Base-by-base conservation (phyloP, 768 basidiomycete species). In the Gloeostereum incarnatum region DNA sequence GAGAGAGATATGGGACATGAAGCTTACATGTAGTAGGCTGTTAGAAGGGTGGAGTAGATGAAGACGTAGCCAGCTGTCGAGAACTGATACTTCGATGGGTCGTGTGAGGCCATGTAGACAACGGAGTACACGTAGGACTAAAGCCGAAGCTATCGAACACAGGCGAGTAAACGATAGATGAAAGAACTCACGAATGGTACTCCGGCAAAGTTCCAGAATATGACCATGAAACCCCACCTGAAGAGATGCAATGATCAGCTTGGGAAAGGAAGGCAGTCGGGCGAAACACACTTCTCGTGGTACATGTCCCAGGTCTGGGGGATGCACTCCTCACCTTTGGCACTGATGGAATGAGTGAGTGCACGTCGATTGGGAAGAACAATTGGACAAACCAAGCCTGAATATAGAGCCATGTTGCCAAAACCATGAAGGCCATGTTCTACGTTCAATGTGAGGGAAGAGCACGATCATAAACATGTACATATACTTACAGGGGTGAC, bases 241-340 rank as follows among this genome's bases (percentile, higher is more conserved):
- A 11, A 51, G 22, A 36, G 35, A 4, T 32, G 5, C 36, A 31
- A 38, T 21, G 0, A 17, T 21, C 19, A 29, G 45, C 14, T 10
- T 42, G 17, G 16, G 19, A 37, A 34, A 21, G 24, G 7, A 20
- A 21, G 21, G 30, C 7, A 44, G n/a, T n/a, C n/a, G n/a, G n/a
- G n/a, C n/a, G 19, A 4, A 47, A 40, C 68, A 45, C 62, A 84
- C 73, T 99, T 99, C 55, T 99, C 94, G 50, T 94, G 89, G 67
- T 81, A 96, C 90, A 99, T 99, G 52, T 97, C 96, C 94, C 96
- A 98, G 2, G 91, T 93, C 59, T 94, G 89, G 5, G 90, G 89
- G 45, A 93, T 91, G 51, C 87, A 91, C 53, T 94, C 91, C 51
- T 94, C 92, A 29, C 85, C 92, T 58, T 96, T 96, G 43, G 75